Evolutionary conservation across 176 grass and related monocot species (phyloP).

Genomic region (Oryza coarctata): DNA sequence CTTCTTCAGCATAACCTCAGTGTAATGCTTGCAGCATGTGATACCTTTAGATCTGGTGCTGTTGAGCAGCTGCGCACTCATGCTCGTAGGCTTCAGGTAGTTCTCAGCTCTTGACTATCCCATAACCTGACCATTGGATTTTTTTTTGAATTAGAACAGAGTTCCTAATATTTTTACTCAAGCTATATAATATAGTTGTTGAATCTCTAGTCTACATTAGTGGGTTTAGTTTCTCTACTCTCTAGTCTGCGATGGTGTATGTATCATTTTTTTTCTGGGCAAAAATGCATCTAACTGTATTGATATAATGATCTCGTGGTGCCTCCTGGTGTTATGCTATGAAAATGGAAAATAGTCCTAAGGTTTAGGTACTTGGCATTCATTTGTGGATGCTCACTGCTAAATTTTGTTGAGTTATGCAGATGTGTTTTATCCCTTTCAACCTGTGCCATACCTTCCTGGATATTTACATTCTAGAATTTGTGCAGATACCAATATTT

Average conservation of each 20-base stretch:
- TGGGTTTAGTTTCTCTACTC: background rate
- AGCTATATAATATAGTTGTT: background rate
- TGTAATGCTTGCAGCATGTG: constrained; percentile 87
- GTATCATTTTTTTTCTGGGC: background rate
- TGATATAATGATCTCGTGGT: background rate
- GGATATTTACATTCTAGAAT: constrained; percentile 6
- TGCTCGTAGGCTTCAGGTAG: constrained; percentile 72
- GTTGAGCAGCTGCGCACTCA: constrained; percentile 94
- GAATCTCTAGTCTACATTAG: background rate
- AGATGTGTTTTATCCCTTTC: background rate
- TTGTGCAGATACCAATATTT: constrained; percentile 76
- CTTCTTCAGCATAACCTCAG: constrained; percentile 85
- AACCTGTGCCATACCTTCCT: background rate
- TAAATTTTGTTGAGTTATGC: background rate
- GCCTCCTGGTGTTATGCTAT: background rate
- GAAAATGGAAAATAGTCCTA: background rate
- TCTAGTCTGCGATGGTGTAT: background rate
- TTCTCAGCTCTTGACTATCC: constrained; percentile 24
- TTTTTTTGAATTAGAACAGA: background rate
- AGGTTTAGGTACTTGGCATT: background rate
- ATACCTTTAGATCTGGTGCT: constrained; percentile 92
- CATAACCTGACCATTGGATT: background rate
- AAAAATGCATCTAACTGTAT: background rate
- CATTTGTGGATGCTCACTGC: background rate
- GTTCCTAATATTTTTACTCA: background rate